Evolutionary conservation across 2,329 filamentous ascomycete species (phyloP), one percentile per base, ranked within the genome.

Genomic region (Fusarium sp.): DNA sequence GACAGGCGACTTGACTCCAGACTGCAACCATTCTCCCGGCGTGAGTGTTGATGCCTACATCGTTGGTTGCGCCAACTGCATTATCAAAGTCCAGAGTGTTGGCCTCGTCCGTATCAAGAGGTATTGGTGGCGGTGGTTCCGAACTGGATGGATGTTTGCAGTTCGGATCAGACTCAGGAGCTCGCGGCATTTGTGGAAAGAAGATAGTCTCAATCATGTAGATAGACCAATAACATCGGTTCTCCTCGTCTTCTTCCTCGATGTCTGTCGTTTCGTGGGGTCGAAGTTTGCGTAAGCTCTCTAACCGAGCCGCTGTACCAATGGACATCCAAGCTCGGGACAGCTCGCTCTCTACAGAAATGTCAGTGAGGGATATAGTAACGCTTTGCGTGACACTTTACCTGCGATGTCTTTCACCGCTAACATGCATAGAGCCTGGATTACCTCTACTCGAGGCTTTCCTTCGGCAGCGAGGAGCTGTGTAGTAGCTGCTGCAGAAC

Each of bases 281-380:
- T 7, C 34, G 42, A 2, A 63, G 10, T 12, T 23, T 21, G 1
- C 42, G 11, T 11, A 55, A 9, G 30, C 42, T 62, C n/a, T 62
- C 49, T 2, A 63, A 7, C 2, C 60, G 9, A 1, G 42, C 19
- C 12, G 60, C 60, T 6, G 28, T 37, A 4, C 60, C 60, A 5
- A 62, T 16, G 2, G 58, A 48, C 60, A 63, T 63, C 60, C 60
- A 63, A 37, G 60, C 60, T 2, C 42, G 50, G 7, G 60, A 23
- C 4, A 63, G 11, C 1, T 63, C 42, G 18, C 28, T 45, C 3
- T 16, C 60, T 63, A 8, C 2, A 13, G 1, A 2, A 2, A 4
- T 3, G 18, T 62, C 3, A 62, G 59, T 23, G 5, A 4, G 4
- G 21, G 21, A 23, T 23, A 23, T 5, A 23, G 21, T 6, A 23